Base-by-base conservation (phyloP, 1,284 basidiomycete species). In the Athelia sp. region DNA sequence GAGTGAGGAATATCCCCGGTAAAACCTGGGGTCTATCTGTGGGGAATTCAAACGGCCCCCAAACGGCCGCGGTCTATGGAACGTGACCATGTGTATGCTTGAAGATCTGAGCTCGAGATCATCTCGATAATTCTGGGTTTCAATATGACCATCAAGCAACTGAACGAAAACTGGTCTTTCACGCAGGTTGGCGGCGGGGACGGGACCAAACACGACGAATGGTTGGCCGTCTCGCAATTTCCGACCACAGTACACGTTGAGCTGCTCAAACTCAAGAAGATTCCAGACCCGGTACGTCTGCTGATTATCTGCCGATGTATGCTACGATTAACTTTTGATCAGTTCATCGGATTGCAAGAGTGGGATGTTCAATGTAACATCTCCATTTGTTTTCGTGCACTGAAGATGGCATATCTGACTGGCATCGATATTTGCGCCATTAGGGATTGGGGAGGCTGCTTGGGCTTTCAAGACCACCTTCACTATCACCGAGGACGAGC, bases 241-340 rank as follows among this genome's bases (percentile, higher is more conserved):
- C 90, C 92, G 11, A 93, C 90, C 1, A 84, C 82, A 2, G 85
- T 93, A 9, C 93, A 95, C 56, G 88, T 89, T 49, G 92, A 95
- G 62, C 76, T 96, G 23, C 65, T 90, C 59, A 81, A 78, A 56
- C 62, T 75, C 31, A 76, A 81, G 55, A 82, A 65, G 58, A 93
- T 95, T 26, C 83, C 86, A 24, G 88, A 96, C 67, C 90, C 91
- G 26, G 88, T 87, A 63, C 64, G 79, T 62, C 18, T 23, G 57
- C 59, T 6, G 8, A 8, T 40, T 6, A 17, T 21, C 36, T 38
- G 34, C 24, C 43, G 18, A 35, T 40, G 10, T 46, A 57, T 21
- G 54, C 46, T 43, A 24, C 52, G 15, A 22, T 21, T 29, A 50
- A 44, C 29, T 34, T 48, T 26, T 45, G 11, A 36, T 46, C 53